These are phyloP conservation scores for Starmerella bacillaris DNA, from an alignment of 805 yeast species.

Conservation along the genomic window DNA sequence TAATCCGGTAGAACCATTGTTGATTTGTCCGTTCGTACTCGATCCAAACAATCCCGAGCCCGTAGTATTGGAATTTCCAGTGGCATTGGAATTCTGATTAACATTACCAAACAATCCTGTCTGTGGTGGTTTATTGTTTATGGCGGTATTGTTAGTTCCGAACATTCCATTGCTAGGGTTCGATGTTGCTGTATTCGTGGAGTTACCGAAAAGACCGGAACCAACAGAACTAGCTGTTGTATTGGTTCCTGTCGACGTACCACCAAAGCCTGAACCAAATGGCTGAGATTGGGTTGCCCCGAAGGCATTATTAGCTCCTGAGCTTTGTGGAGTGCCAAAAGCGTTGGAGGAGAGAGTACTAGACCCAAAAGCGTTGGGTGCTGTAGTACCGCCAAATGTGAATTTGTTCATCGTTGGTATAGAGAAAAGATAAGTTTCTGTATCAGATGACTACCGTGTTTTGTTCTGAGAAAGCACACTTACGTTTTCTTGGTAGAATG, in stretches of 20 bases:
- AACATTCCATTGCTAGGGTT: conserved; percentile 1
- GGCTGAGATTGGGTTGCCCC: neutral
- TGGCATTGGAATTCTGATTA: neutral
- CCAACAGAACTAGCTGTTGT: neutral
- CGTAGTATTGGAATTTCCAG: neutral
- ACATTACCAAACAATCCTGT: neutral
- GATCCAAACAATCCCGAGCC: conserved; percentile 3
- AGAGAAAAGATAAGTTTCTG: no score
- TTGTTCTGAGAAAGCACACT: no score
- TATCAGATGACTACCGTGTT: no score
- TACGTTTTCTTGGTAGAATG: no score
- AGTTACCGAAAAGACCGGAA: neutral
- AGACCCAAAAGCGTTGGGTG: no score
- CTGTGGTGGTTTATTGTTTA: neutral
- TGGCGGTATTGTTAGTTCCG: neutral
- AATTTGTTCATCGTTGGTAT: no score
- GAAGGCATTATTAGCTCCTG: no score
- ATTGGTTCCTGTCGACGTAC: neutral
- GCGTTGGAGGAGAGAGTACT: no score
- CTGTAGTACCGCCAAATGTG: no score
- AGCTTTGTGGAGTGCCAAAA: no score
- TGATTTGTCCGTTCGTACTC: no score
- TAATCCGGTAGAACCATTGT: no score
- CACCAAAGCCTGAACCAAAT: neutral
- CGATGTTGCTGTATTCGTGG: neutral